Conservation (phyloP, 352 stramenopile species). For the Phytophthora crassamura region DNA sequence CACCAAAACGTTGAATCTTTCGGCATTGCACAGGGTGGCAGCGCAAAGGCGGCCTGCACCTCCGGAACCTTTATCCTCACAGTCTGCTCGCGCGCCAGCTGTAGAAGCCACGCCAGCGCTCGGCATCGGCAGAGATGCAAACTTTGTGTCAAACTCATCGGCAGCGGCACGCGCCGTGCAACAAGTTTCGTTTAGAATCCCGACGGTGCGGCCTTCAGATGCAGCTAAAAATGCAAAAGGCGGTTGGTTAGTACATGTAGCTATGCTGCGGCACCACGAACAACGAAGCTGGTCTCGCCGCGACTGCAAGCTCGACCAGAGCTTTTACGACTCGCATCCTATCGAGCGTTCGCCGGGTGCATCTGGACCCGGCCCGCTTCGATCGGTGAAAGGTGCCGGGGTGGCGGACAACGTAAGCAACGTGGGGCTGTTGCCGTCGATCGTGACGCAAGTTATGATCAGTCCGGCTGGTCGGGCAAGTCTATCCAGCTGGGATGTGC, state of each 20-base stretch:
- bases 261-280: constrained; percentile 6
- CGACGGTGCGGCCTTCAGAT: not conserved
- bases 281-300: not conserved
- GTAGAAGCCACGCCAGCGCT: constrained; percentile 10
- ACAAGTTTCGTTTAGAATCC: not conserved
- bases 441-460: constrained; percentile 31
- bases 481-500: constrained; percentile 4
- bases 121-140: not conserved
- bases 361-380: constrained; percentile 13
- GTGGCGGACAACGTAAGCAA: constrained; percentile 20
- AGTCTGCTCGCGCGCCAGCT: constrained; percentile 29
- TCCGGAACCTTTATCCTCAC: constrained; percentile 28
- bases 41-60: constrained; percentile 26
- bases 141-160: not conserved
- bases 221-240: not conserved
- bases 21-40: not conserved
- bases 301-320: not conserved
- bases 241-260: constrained; percentile 7
- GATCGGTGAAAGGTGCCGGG: not conserved
- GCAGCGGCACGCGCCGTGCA: constrained; percentile 2
- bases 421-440: constrained; percentile 17
- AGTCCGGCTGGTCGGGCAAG: constrained; percentile 16
- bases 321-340: constrained; percentile 21
- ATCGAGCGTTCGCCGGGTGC: constrained; percentile 23
- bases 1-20: not conserved